phyloP scores from a whole-genome alignment of 352 stramenopile species.

The Globisporangium orthogonon region DNA sequence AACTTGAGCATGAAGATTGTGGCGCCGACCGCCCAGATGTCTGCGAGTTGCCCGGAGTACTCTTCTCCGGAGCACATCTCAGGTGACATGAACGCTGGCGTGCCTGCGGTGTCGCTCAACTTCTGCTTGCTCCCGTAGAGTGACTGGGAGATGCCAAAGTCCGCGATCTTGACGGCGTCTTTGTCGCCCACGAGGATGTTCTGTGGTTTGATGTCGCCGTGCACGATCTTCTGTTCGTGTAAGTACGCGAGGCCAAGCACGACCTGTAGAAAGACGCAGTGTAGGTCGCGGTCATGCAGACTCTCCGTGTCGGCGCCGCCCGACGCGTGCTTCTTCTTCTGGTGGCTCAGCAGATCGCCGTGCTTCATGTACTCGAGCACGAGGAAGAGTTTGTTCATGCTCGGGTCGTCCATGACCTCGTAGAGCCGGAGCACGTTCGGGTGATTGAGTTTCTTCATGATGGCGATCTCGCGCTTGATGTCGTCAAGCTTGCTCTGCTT shows the following conservation, averaged over 20 bases:
- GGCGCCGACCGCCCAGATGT: slow-evolving; percentile 89
- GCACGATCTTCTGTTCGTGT: slow-evolving; percentile 81
- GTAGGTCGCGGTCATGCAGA: slow-evolving; percentile 59
- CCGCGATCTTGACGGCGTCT: slow-evolving; percentile 89
- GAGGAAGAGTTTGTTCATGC: slow-evolving; percentile 93
- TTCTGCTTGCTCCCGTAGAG: slow-evolving; percentile 78
- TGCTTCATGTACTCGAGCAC: slow-evolving; percentile 96
- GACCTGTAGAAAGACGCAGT: slow-evolving; percentile 69
- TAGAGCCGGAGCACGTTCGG: slow-evolving; percentile 92
- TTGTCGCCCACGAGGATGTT: slow-evolving; percentile 85
- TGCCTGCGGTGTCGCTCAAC: slow-evolving; percentile 76
- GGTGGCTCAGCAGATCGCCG: slow-evolving; percentile 61
- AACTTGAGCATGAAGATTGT: slow-evolving; percentile 89
- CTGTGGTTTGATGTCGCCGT: slow-evolving; percentile 85
- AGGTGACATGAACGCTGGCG: slow-evolving; percentile 90
- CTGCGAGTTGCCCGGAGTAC: slow-evolving; percentile 81
- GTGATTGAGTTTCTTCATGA: slow-evolving; percentile 97
- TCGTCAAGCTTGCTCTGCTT: slow-evolving; percentile 79
- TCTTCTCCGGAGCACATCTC: slow-evolving; percentile 88
- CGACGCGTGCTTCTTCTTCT: slow-evolving; percentile 59
- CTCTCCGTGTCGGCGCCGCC: slow-evolving; percentile 20
- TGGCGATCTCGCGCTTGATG: slow-evolving; percentile 93
- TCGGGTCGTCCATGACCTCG: slow-evolving; percentile 95
- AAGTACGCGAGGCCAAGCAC: slow-evolving; percentile 87
- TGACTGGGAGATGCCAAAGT: slow-evolving; percentile 89